Percentiles rank a stretch among this genome's conserved stretches.
phyloP scores from a whole-genome alignment of 306 rosid species.

The Clitoria ternatea region DNA sequence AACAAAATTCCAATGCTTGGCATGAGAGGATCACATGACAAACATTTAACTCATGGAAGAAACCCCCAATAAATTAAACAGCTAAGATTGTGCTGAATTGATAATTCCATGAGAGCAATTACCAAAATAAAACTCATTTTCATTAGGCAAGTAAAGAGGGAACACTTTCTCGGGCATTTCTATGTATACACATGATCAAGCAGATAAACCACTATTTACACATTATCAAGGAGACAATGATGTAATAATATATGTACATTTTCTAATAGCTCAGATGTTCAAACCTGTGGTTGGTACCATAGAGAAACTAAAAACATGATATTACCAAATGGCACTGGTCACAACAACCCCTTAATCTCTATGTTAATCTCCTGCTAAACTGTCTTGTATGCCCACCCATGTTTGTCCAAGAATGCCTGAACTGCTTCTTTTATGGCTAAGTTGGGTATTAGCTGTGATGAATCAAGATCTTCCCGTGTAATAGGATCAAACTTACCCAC shows the following conservation, averaged over 20 bases:
- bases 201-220: neutral
- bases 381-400: neutral
- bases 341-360: neutral
- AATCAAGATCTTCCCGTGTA: constrained; percentile 37
- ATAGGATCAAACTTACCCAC: constrained; percentile 57
- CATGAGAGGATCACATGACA: neutral
- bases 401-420: neutral
- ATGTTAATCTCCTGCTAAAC: neutral
- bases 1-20: neutral
- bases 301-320: neutral
- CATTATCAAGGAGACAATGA: neutral
- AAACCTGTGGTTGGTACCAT: neutral
- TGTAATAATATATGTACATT: neutral
- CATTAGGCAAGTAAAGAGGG: neutral
- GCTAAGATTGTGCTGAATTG: too few species aligned
- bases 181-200: neutral
- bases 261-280: neutral
- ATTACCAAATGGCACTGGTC: neutral
- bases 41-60: neutral
- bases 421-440: neutral
- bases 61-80: neutral
- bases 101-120: neutral
- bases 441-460: constrained; percentile 28
- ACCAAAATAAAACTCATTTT: neutral
- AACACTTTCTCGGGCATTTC: neutral